phyloP scores from a whole-genome alignment of 768 basidiomycete genomes.

The Suillus subluteus region DNA sequence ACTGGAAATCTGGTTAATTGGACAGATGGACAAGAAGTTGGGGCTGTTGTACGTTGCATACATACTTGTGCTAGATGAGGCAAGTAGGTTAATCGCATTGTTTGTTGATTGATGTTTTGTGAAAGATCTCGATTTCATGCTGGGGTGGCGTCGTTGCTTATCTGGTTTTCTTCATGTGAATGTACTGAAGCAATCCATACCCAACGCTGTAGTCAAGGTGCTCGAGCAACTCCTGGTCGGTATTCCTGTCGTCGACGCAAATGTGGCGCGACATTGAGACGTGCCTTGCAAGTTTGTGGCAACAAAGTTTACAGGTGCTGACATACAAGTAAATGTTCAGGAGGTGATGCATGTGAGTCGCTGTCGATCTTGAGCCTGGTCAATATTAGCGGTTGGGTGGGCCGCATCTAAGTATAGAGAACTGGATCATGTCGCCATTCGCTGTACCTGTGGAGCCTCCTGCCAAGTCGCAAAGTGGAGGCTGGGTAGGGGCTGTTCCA shows the following conservation, averaged over 20 bases:
- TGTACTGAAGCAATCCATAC: neutral
- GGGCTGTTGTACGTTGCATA: slow-evolving; percentile 14
- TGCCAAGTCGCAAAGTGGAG: too few species aligned
- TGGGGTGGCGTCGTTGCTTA: neutral
- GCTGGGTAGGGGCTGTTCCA: neutral
- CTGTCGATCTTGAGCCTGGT: neutral
- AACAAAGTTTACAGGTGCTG: neutral
- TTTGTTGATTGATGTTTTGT: neutral
- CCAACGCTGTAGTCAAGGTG: neutral
- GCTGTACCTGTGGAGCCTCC: too few species aligned
- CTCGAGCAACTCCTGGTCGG: neutral
- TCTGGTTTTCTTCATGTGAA: neutral
- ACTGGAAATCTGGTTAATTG: slow-evolving; percentile 82
- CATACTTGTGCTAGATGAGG: slow-evolving; percentile 12
- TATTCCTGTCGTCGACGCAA: neutral
- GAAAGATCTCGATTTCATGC: neutral
- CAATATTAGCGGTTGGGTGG: too few species aligned
- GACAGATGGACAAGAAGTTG: slow-evolving; percentile 1
- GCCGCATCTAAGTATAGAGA: too few species aligned
- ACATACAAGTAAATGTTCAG: neutral
- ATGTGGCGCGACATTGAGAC: neutral
- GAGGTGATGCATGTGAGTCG: neutral
- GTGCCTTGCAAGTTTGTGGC: neutral
- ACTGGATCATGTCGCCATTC: too few species aligned
- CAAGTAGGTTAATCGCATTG: neutral